Percentiles rank a stretch among this genome's conserved stretches.
Evolutionary conservation across 2,329 filamentous ascomycete genomes (phyloP).

Genomic region (Colletotrichum sp.): DNA sequence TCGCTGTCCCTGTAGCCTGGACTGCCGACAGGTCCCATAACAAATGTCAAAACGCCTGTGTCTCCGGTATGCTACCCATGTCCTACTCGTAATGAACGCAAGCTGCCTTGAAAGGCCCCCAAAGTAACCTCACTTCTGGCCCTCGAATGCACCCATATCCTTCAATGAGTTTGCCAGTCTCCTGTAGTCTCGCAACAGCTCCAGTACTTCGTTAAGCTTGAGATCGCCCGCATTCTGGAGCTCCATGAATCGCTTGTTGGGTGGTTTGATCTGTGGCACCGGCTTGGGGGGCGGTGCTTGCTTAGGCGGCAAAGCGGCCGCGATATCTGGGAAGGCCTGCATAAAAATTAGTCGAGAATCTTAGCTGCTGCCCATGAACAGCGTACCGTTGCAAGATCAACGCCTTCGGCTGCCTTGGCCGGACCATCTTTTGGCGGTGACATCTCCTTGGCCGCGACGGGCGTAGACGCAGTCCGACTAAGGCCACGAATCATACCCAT

Average conservation of each 20-base stretch:
- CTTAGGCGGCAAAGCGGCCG: constrained; percentile 58
- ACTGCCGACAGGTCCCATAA: neutral
- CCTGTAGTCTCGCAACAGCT: constrained; percentile 76
- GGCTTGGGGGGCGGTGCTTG: constrained; percentile 62
- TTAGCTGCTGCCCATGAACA: neutral
- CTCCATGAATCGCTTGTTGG: constrained; percentile 76
- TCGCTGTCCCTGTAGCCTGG: neutral
- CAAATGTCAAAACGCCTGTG: constrained; percentile 8
- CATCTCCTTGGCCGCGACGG: constrained; percentile 29
- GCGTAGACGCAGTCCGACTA: constrained; percentile 58
- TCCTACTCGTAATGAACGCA: neutral
- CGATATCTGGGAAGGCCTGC: constrained; percentile 66
- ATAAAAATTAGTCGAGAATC: neutral
- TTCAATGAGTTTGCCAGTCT: constrained; percentile 69
- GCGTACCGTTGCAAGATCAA: constrained; percentile 62
- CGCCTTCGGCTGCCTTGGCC: constrained; percentile 49
- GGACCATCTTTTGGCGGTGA: constrained; percentile 28
- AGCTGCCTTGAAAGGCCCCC: neutral
- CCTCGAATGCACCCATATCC: constrained; percentile 64
- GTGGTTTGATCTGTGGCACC: constrained; percentile 63
- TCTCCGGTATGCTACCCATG: constrained; percentile 7
- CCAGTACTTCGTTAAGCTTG: constrained; percentile 73
- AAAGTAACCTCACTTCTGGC: constrained; percentile 31
- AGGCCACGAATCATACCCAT: constrained; percentile 80
- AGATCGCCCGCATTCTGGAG: constrained; percentile 72